Evolutionary conservation across 1,139 yeast species (phyloP), one percentile per base, ranked within the genome.

Genomic region (Candida pseudoviswanathii): DNA sequence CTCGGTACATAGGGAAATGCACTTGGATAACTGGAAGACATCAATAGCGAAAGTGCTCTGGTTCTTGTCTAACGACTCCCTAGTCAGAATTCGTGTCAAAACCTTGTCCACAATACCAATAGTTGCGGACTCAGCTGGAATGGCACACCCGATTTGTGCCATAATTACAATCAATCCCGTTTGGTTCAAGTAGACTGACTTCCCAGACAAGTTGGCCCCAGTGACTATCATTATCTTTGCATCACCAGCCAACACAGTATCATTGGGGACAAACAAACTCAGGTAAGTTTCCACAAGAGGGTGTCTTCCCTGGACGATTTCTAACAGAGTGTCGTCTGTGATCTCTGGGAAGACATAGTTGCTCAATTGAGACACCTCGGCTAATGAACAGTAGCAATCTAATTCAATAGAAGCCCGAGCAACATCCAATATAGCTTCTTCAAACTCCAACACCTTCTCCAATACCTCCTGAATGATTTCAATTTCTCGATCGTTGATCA

Each of bases 151-250:
- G 31, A 78, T 63, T 45, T 80, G 84, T 0, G 82, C 72, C 45
- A 80, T 52, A 46, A 66, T 69, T 2, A 74, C 72, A 21, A 75
- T 68, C 36, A 77, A 55, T 0, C 81, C 83, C 38, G 69, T 61
- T 48, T 76, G 82, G 0, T 71, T 60, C 21, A 79, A 56, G 47
- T 70, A 72, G 0, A 79, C 78, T 0, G 82, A 73, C 55, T 80
- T 80, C 0, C 83, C 83, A 3, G 84, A 79, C 49, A 73, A 73
- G 56, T 79, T 78, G 0, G 84, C 81, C 0, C 84, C 84, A 0
- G 82, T 77, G 0, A 79, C 57, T 0, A 79, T 60, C 55, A 66
- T 54, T 9, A 56, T 44, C 34, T 31, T 42, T 43, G 43, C 48
- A 24, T 41, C 41, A 4, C 29, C 37, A 9, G 52, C 52, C 5